Evolutionary conservation across 2,329 filamentous ascomycete species (phyloP), one percentile per base, ranked within the genome.

Genomic region (Fusarium sp.): DNA sequence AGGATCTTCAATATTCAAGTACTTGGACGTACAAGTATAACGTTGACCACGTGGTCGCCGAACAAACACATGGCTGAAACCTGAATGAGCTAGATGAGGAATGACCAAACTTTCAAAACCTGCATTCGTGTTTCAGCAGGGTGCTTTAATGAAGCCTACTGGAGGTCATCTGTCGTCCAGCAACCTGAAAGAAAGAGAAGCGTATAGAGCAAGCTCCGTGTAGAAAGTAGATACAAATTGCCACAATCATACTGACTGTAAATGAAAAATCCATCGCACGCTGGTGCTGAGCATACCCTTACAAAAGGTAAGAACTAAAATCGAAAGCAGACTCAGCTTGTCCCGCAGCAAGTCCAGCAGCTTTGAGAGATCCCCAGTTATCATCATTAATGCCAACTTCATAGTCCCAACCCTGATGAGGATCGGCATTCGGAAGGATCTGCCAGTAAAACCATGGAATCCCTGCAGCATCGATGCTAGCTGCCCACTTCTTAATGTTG

Each of bases 401-500:
- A 53, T 76, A 79, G 54, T 79, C 76, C 72, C 73, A 78, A 4
- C 52, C 75, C 5, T 69, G 21, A 17, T 78, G 75, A 4, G 77
- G 75, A 34, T 77, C 75, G 10, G 40, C 55, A 45, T 78, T 79
- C 0, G 76, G 76, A 2, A 79, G 49, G 33, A 78, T 76, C 70
- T 78, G 75, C 77, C 76, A 78, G 55, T 79, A 78, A 38, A 78
- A 71, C 75, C 73, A 77, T 2, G 76, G 77, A 31, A 78, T 75
- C 8, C 76, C 77, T 15, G 73, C 71, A 6, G 65, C 64, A 22
- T 67, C 66, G n/a, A 79, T 76, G 15, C 50, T 59, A 6, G 57
- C 62, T 5, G 76, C 76, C 72, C 74, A 78, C 1, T 52, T 59
- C 43, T 61, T 62, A 34, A 78, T 77, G 28, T 77, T 76, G 19